A percentile compares a stretch with the other conserved stretches of the same genome.
phyloP scores from a whole-genome alignment of 2,329 filamentous ascomycete species.

The Cladosporium colombiae region DNA sequence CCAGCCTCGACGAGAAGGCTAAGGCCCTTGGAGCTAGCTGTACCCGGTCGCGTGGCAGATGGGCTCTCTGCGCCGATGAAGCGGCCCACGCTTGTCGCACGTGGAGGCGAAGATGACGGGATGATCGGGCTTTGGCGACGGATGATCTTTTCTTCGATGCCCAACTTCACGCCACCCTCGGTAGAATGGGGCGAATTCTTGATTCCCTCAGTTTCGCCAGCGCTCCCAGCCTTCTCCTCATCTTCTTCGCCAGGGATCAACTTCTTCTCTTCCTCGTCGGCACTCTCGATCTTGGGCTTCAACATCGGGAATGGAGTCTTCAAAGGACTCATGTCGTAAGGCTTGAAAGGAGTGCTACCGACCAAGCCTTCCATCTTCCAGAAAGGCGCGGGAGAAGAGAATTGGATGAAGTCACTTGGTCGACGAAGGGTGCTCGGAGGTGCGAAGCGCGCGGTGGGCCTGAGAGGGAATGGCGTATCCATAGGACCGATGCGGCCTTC shows the following conservation, averaged over 20 bases:
- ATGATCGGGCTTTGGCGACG: conserved; percentile 34
- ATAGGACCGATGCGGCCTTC: conserved; percentile 37
- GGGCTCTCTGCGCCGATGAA: conserved; percentile 19
- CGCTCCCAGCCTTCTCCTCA: conserved; percentile 20
- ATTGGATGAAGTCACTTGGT: conserved; percentile 82
- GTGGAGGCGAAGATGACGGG: conserved; percentile 28
- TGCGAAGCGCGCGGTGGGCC: conserved; percentile 62
- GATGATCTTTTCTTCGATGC: conserved; percentile 25
- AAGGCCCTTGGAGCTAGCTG: conserved; percentile 34
- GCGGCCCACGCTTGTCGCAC: conserved; percentile 6
- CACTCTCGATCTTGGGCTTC: conserved; percentile 27
- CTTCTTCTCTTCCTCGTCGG: conserved; percentile 27
- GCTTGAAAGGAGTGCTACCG: conserved; percentile 64
- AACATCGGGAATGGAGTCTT: conserved; percentile 41
- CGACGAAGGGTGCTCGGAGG: conserved; percentile 79
- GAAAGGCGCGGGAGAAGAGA: conserved; percentile 81
- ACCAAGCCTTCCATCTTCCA: conserved; percentile 82
- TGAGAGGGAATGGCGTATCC: conserved; percentile 41
- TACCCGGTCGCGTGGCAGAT: conserved; percentile 3
- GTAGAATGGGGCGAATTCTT: conserved; percentile 10
- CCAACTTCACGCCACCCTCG: conserved; percentile 3
- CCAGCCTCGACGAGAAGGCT: conserved; percentile 30
- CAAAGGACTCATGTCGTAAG: conserved; percentile 41
- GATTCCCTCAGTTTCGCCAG: conserved; percentile 1
- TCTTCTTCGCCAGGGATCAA: conserved; percentile 26